Evolutionary conservation across 345 rosid genomes (phyloP).

Genomic region (Eucalyptus victrix): DNA sequence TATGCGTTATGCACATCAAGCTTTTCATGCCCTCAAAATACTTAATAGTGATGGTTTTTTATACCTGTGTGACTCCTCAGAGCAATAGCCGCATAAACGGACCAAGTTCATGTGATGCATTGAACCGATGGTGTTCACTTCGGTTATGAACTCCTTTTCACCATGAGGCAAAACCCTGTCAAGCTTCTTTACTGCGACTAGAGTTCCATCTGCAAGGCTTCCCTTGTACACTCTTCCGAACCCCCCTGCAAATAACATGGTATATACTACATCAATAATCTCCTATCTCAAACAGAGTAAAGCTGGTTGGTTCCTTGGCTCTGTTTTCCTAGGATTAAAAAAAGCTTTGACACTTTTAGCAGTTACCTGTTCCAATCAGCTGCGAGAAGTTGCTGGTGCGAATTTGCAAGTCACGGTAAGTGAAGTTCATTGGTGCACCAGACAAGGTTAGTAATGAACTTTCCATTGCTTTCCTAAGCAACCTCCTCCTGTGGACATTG

Average conservation of each 20-base stretch:
- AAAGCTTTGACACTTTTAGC: not conserved
- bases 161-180: slow-evolving; percentile 62
- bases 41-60: not conserved
- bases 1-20: not conserved
- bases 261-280: not conserved
- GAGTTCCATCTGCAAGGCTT: slow-evolving; percentile 29
- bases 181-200: slow-evolving; percentile 64
- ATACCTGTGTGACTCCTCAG: slow-evolving; percentile 66
- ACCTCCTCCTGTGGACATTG: slow-evolving; percentile 41
- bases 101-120: slow-evolving; percentile 82
- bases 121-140: slow-evolving; percentile 80
- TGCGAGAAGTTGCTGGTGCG: slow-evolving; percentile 55
- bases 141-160: slow-evolving; percentile 61
- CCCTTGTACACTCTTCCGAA: slow-evolving; percentile 79
- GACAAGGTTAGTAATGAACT: slow-evolving; percentile 31
- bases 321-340: not conserved
- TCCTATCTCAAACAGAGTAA: not conserved
- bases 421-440: slow-evolving; percentile 62
- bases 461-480: slow-evolving; percentile 37
- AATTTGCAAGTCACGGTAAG: slow-evolving; percentile 58
- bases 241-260: slow-evolving; percentile 33
- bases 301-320: not conserved
- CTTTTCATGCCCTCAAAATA: not conserved
- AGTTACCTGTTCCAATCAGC: slow-evolving; percentile 70
- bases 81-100: slow-evolving; percentile 66